Evolutionary conservation across 345 rosid genomes (phyloP).

Genomic region (Citrus inodora): DNA sequence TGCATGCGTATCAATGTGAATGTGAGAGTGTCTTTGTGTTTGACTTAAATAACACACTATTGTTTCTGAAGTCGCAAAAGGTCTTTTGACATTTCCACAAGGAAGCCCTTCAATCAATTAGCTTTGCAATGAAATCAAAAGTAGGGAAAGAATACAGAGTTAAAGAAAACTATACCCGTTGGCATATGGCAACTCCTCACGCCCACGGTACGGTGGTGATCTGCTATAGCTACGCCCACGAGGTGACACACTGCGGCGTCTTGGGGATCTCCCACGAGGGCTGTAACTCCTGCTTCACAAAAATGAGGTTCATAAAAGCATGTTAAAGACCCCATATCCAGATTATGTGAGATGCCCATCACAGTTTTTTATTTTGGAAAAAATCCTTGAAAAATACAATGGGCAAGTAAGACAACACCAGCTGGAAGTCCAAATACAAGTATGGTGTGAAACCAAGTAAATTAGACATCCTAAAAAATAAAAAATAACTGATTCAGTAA

Average conservation of each 20-base stretch:
- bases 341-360: not conserved
- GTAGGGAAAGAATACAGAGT: not conserved
- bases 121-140: not conserved
- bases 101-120: not conserved
- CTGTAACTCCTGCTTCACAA: slow-evolving; percentile 66
- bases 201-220: slow-evolving; percentile 80
- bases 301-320: not conserved
- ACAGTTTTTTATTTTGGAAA: not conserved
- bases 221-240: slow-evolving; percentile 86
- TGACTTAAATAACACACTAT: not conserved
- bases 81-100: not conserved
- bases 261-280: slow-evolving; percentile 82
- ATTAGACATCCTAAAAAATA: not conserved
- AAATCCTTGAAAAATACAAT: not conserved
- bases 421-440: not conserved
- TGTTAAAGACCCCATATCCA: not conserved
- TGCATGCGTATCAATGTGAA: not conserved
- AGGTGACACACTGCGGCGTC: slow-evolving; percentile 85
- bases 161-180: slow-evolving; percentile 59
- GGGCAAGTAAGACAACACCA: not conserved
- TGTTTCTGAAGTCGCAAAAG: not conserved
- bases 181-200: slow-evolving; percentile 81
- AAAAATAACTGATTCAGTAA: not conserved
- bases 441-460: not conserved
- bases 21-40: not conserved